A percentile compares a stretch with the other conserved stretches of the same genome.
phyloP scores from a whole-genome alignment of 768 basidiomycete species.

The Gyrodon lividus region DNA sequence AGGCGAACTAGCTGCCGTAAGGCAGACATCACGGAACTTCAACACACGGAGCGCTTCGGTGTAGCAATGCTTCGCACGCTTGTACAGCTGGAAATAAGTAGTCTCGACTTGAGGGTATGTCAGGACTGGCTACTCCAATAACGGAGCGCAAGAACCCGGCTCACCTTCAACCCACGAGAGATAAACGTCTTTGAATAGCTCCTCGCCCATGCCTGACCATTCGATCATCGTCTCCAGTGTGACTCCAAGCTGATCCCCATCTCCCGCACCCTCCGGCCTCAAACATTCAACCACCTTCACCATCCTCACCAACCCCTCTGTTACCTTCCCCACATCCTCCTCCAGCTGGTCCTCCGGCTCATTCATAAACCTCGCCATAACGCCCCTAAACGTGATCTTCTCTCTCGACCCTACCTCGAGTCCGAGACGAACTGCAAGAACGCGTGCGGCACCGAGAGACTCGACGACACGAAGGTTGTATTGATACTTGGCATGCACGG shows the following conservation, averaged over 20 bases:
- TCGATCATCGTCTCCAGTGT: conserved; percentile 74
- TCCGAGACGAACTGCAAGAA: conserved; percentile 62
- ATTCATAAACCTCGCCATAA: conserved; percentile 56
- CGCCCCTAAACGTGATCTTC: conserved; percentile 64
- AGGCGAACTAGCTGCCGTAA: conserved; percentile 36
- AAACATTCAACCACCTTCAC: conserved; percentile 50
- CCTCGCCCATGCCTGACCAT: conserved; percentile 54
- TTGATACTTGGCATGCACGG: conserved; percentile 66
- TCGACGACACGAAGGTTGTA: conserved; percentile 96
- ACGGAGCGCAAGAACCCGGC: conserved; percentile 15
- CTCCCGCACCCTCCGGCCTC: conserved; percentile 38
- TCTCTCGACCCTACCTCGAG: conserved; percentile 37
- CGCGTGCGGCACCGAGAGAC: conserved; percentile 74
- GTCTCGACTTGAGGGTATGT: conserved; percentile 53
- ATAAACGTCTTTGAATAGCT: conserved; percentile 63
- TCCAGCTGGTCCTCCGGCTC: conserved; percentile 41
- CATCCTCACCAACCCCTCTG: conserved; percentile 46
- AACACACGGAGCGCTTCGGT: conserved; percentile 80
- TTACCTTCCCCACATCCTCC: conserved; percentile 44
- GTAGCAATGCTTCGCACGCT: conserved; percentile 78
- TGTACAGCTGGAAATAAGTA: conserved; percentile 78
- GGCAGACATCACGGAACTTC: conserved; percentile 68
- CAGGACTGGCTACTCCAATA: background rate
- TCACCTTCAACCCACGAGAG: conserved; percentile 78
- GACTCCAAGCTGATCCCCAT: conserved; percentile 54